Conservation (phyloP, 228 moss, liverwort and hornwort genomes). For the Sphagnum magellanicum region DNA sequence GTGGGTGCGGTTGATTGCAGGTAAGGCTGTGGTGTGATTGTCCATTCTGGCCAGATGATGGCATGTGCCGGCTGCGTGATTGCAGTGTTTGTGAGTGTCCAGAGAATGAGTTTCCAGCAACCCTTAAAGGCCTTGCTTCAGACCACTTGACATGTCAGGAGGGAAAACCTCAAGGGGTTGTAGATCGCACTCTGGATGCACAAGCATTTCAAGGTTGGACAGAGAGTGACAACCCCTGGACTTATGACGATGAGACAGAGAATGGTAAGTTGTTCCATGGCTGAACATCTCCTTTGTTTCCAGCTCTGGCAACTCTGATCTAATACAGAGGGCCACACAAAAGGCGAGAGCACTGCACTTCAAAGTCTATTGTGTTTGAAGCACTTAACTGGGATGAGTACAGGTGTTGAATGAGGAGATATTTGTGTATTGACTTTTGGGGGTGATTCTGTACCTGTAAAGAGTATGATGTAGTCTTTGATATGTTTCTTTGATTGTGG, state of each 20-base stretch:
- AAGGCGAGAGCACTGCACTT: too few species aligned
- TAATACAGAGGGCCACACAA: too few species aligned
- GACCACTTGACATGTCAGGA: slow-evolving; percentile 86
- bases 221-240: slow-evolving; percentile 90
- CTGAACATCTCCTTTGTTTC: too few species aligned
- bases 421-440: too few species aligned
- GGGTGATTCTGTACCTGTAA: too few species aligned
- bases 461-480: too few species aligned
- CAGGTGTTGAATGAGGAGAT: too few species aligned
- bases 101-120: slow-evolving; percentile 74
- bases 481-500: too few species aligned
- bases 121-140: slow-evolving; percentile 34
- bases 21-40: slow-evolving; percentile 91
- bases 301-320: too few species aligned
- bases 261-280: slow-evolving; percentile 11
- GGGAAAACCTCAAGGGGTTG: slow-evolving; percentile 60
- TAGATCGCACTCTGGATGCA: slow-evolving; percentile 80
- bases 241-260: slow-evolving; percentile 69
- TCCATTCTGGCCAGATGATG: slow-evolving; percentile 93
- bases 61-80: slow-evolving; percentile 91
- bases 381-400: too few species aligned
- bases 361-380: too few species aligned
- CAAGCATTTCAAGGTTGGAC: slow-evolving; percentile 80
- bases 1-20: too few species aligned
- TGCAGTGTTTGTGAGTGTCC: slow-evolving; percentile 98